These are phyloP conservation scores for Fusarium camptoceras DNA, from an alignment of 2,329 filamentous ascomycete genomes.

Conservation along the genomic window DNA sequence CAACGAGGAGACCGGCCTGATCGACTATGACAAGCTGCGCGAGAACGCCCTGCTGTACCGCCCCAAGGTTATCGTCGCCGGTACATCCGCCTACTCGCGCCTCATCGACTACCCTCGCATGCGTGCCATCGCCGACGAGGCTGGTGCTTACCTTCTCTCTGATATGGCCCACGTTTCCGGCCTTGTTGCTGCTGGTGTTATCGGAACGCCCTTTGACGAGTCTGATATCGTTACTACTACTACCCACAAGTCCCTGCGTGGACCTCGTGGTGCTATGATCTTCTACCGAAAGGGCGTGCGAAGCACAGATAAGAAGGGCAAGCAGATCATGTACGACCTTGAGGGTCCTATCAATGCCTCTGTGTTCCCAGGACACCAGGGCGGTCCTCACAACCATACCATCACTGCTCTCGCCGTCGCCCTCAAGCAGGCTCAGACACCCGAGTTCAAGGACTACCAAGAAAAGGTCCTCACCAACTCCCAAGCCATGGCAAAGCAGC, in stretches of 20 bases:
- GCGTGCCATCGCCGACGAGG: conserved; percentile 86
- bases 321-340: conserved; percentile 82
- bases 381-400: conserved; percentile 97
- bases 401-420: conserved; percentile 94
- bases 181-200: conserved; percentile 87
- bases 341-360: conserved; percentile 93
- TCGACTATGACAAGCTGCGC: conserved; percentile 91
- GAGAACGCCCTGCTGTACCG: conserved; percentile 87
- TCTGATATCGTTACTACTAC: conserved; percentile 97
- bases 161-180: conserved; percentile 98
- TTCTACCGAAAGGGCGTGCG: conserved; percentile 95
- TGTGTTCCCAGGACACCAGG: conserved; percentile 96
- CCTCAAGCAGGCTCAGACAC: conserved; percentile 86
- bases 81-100: conserved; percentile 92
- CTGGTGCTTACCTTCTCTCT: conserved; percentile 88
- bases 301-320: conserved; percentile 82
- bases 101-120: conserved; percentile 92
- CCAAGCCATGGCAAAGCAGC: conserved; percentile 78
- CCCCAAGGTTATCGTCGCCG: conserved; percentile 92
- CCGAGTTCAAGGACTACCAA: conserved; percentile 92
- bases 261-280: conserved; percentile 94
- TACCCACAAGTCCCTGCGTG: conserved; percentile 94
- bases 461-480: conserved; percentile 87
- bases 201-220: conserved; percentile 86
- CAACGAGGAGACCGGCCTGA: conserved; percentile 86